Base-by-base conservation (phyloP, 768 basidiomycete genomes). In the Boletus reticuloceps region DNA sequence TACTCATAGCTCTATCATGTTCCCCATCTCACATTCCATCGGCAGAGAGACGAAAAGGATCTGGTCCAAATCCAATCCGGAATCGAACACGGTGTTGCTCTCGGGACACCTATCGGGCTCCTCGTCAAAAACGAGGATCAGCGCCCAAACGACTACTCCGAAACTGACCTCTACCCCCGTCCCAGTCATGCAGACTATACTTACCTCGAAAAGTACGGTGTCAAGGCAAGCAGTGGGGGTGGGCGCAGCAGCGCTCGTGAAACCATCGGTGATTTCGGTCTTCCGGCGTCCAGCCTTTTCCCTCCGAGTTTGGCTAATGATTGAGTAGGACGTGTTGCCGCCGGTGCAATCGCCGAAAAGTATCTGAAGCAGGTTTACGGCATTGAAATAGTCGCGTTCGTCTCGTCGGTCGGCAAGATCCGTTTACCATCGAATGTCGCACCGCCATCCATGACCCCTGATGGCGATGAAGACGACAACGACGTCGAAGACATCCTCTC, bases 111-210 rank as follows among this genome's bases (percentile, higher is more conserved):
- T 20, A 98, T 99, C 65, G 95, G 87, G 2, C 84, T 99, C n/a
- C 79, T 98, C 48, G 94, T 99, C 38, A 91, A 85, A 66, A 99
- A 99, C 73, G 94, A 98, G 75, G 97, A 99, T 71, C 97, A 99
- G 69, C 81, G 97, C 29, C 97, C 97, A 19, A 91, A 98, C 66
- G 97, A 99, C 74, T 99, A 99, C 74, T 87, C 94, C 60, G 97
- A 98, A 77, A 98, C 97, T 0, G 97, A 99, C 69, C 76, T 94
- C 50, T 99, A 94, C 77, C 97, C 97, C 32, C 88, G 97, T 20
- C 97, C 97, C 29, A 93, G 90, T 60, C 97, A 99, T 66, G 97
- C 97, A 13, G 97, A 99, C 72, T 97, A 89, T 72, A 99, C 97
- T 16, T 99, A 99, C 73, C 84, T 98, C 54, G 86, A 93, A 63